phyloP scores from a whole-genome alignment of 108 stramenopile species.

The Cyclotella atomus region DNA sequence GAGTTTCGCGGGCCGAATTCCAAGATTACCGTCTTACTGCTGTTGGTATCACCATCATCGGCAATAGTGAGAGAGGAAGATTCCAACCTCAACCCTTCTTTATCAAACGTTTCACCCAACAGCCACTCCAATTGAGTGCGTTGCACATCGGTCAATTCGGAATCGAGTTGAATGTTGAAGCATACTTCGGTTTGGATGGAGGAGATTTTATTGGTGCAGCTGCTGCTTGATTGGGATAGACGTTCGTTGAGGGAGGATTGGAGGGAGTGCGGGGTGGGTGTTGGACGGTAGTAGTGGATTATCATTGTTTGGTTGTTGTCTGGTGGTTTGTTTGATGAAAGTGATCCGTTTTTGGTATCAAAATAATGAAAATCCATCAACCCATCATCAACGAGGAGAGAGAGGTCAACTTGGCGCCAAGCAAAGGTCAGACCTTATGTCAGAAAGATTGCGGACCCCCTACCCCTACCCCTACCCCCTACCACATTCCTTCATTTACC shows the following conservation, averaged over 20 bases:
- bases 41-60: neutral
- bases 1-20: conserved; percentile 99
- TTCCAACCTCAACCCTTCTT: conserved; percentile 63
- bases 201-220: conserved; percentile 52
- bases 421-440: too few species aligned
- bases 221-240: conserved; percentile 40
- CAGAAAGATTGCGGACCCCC: too few species aligned
- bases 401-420: too few species aligned
- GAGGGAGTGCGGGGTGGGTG: conserved; percentile 76
- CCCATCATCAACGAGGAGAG: too few species aligned
- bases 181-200: conserved; percentile 76
- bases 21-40: conserved; percentile 49
- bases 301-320: conserved; percentile 27
- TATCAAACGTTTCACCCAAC: conserved; percentile 92
- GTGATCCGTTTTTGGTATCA: too few species aligned
- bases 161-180: conserved; percentile 72
- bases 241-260: conserved; percentile 74
- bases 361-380: too few species aligned
- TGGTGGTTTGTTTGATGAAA: neutral
- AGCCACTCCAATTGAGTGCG: conserved; percentile 85
- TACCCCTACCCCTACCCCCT: too few species aligned
- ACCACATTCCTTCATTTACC: too few species aligned
- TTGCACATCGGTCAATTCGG: conserved; percentile 35
- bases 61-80: conserved; percentile 47
- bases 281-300: conserved; percentile 85